A percentile compares a stretch with the other conserved stretches of the same genome.
phyloP scores from a whole-genome alignment of 305 asterid genomes.

The Fraxinus ornus region DNA sequence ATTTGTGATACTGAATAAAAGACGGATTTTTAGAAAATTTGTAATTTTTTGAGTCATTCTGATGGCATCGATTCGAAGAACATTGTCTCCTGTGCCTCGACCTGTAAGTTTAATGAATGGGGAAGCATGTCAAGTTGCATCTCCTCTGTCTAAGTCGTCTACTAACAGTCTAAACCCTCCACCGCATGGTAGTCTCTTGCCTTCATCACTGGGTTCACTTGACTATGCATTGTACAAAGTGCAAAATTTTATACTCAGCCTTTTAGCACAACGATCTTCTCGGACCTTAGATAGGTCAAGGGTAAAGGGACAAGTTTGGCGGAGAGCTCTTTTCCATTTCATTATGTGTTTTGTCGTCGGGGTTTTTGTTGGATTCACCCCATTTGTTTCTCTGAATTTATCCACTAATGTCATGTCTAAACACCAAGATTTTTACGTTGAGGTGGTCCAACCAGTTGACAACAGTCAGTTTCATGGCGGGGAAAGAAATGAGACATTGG shows the following conservation, averaged over 20 bases:
- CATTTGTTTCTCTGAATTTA: conserved; percentile 42
- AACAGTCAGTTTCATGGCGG: conserved; percentile 23
- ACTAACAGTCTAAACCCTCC: conserved; percentile 45
- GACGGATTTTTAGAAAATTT: conserved; percentile 17
- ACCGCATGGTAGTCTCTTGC: conserved; percentile 5
- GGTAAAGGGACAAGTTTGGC: conserved; percentile 60
- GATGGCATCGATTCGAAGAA: conserved; percentile 80
- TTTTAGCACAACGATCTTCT: conserved; percentile 54
- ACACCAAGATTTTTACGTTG: conserved; percentile 45
- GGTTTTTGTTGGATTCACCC: conserved; percentile 55
- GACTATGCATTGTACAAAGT: conserved; percentile 50
- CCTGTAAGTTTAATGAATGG: conserved; percentile 49
- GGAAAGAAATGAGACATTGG: conserved; percentile 30
- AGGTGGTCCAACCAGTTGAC: conserved; percentile 33
- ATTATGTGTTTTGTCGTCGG: conserved; percentile 57
- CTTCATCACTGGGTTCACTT: conserved; percentile 49
- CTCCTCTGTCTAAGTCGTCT: conserved; percentile 67
- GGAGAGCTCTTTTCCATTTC: conserved; percentile 61
- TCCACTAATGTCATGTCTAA: conserved; percentile 38
- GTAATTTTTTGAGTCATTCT: conserved; percentile 17
- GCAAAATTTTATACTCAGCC: conserved; percentile 45
- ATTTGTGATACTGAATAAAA: background rate
- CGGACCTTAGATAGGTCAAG: conserved; percentile 54
- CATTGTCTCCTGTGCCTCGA: conserved; percentile 66
- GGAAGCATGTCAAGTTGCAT: conserved; percentile 56